These are phyloP conservation scores for Hymenoscyphus fraxineus DNA, from an alignment of 2,329 filamentous ascomycete genomes.

Conservation along the genomic window DNA sequence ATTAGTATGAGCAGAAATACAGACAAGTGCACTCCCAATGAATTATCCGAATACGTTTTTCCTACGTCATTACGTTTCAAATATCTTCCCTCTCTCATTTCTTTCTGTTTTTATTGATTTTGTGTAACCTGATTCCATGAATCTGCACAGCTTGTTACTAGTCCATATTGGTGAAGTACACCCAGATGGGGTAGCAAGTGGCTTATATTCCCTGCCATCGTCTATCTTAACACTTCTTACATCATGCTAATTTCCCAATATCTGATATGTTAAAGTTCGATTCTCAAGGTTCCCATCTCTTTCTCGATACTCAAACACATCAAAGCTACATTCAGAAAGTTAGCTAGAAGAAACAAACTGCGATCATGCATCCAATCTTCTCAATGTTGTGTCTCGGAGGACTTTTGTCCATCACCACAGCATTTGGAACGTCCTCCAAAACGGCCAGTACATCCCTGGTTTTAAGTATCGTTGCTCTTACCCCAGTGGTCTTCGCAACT, in stretches of 20 bases:
- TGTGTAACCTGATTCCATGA: background rate
- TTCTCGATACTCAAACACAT: background rate
- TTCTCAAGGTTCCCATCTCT: background rate
- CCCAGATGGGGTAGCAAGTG: background rate
- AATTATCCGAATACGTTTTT: background rate
- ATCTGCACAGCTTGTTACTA: background rate
- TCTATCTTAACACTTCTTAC: background rate
- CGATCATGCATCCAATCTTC: background rate
- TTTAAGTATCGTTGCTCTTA: background rate
- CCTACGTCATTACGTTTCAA: background rate
- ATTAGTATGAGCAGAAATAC: background rate
- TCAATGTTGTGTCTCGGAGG: background rate
- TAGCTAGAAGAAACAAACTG: background rate
- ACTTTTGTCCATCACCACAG: background rate
- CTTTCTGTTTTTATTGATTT: background rate
- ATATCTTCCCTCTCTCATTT: background rate
- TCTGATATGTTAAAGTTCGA: background rate
- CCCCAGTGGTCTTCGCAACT: background rate
- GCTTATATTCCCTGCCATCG: background rate
- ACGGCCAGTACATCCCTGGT: background rate
- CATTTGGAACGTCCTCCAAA: background rate
- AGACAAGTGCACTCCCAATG: background rate
- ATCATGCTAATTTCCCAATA: background rate
- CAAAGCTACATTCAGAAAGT: background rate
- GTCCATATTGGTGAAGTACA: background rate